phyloP scores from a whole-genome alignment of 2,329 filamentous ascomycete genomes.

The Corynespora cassiicola region DNA sequence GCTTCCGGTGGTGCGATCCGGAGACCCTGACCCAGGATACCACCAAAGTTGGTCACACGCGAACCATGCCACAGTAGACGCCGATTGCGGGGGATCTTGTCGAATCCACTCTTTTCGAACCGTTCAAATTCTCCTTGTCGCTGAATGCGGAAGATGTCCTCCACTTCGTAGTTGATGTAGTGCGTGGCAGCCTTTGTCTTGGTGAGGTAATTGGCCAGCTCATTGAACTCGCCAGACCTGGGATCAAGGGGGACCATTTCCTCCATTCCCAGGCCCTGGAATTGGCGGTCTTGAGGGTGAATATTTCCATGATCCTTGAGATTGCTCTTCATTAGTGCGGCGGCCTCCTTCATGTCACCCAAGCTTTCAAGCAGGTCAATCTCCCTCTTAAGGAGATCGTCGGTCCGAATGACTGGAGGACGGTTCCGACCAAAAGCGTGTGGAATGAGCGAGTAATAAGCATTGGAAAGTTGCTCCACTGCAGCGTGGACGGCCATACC shows the following conservation, averaged over 20 bases:
- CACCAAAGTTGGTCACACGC: conserved; percentile 81
- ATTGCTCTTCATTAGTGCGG: conserved; percentile 75
- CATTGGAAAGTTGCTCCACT: conserved; percentile 76
- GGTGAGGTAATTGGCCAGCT: conserved; percentile 71
- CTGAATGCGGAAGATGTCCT: conserved; percentile 84
- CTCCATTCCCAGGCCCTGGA: conserved; percentile 71
- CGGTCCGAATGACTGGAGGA: conserved; percentile 70
- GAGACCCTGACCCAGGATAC: conserved; percentile 85
- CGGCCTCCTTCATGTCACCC: conserved; percentile 84
- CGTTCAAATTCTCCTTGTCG: conserved; percentile 74
- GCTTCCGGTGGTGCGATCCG: conserved; percentile 89
- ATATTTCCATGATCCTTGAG: no score
- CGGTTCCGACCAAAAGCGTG: conserved; percentile 78
- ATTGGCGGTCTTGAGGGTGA: conserved; percentile 75
- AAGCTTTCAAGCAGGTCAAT: conserved; percentile 81
- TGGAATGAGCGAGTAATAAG: conserved; percentile 82
- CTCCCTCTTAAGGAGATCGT: conserved; percentile 71
- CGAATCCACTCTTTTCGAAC: conserved; percentile 65
- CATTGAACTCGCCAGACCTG: conserved; percentile 66
- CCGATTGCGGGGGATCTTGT: conserved; percentile 66
- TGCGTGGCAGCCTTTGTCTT: conserved; percentile 74
- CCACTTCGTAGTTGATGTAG: conserved; percentile 62
- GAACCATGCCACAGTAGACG: conserved; percentile 89
- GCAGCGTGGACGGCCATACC: no score
- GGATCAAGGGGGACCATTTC: conserved; percentile 76